Percentiles rank a stretch among this genome's conserved stretches.
phyloP scores from a whole-genome alignment of 495 filamentous ascomycete species.

The Parathielavia appendiculata region DNA sequence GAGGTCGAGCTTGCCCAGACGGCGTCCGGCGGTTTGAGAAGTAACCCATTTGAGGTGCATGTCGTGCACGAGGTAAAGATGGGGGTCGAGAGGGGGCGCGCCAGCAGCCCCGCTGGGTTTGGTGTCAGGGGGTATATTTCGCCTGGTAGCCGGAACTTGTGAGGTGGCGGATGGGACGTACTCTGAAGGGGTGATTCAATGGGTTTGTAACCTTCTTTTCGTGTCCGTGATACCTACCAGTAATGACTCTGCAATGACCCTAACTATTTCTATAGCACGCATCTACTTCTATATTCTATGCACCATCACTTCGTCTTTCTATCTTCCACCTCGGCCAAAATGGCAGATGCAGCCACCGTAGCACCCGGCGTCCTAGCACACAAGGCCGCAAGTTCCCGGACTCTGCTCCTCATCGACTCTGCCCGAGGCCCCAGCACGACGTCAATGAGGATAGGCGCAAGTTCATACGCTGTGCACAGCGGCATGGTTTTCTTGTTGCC shows the following conservation, averaged over 20 bases:
- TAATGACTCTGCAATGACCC: too few species aligned
- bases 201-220: too few species aligned
- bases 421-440: conserved; percentile 1
- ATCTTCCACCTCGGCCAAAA: neutral
- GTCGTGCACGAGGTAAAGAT: conserved; percentile 5
- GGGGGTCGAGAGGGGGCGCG: neutral
- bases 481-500: conserved; percentile 30
- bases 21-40: neutral
- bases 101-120: neutral
- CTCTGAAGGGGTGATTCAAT: too few species aligned
- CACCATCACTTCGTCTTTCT: neutral
- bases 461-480: neutral
- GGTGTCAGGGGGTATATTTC: conserved; percentile 1
- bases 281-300: too few species aligned
- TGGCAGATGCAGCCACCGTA: neutral
- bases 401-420: neutral
- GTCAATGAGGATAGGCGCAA: conserved; percentile 7
- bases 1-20: conserved; percentile 10
- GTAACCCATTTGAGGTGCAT: conserved; percentile 13
- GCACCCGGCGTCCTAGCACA: conserved; percentile 1
- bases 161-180: too few species aligned
- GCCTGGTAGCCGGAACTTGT: too few species aligned
- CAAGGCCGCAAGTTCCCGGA: conserved; percentile 1
- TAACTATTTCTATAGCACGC: too few species aligned
- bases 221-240: too few species aligned